phyloP scores from a whole-genome alignment of 768 basidiomycete species.

The Lactarius hatsudake region DNA sequence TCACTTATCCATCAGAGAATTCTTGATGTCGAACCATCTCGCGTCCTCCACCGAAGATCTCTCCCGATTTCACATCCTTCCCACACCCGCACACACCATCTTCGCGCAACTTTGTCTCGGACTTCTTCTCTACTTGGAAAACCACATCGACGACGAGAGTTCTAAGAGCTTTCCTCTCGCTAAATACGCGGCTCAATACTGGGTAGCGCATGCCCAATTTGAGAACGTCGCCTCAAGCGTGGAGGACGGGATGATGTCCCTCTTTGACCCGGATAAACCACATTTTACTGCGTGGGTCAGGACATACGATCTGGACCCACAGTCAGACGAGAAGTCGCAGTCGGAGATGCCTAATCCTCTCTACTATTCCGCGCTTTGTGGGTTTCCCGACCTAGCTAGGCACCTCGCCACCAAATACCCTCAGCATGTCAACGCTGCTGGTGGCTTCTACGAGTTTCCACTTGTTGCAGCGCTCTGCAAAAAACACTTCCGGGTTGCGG shows the following conservation, averaged over 20 bases:
- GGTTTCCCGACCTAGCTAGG: background rate
- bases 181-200: background rate
- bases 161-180: background rate
- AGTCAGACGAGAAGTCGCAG: background rate
- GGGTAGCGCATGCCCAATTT: background rate
- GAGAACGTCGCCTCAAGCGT: background rate
- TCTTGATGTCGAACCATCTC: background rate
- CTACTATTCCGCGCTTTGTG: background rate
- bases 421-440: background rate
- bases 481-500: background rate
- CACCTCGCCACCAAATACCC: background rate
- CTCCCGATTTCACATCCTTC: background rate
- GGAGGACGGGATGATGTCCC: background rate
- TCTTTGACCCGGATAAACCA: slow-evolving; percentile 7
- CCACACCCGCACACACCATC: background rate
- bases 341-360: background rate
- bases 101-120: background rate
- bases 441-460: background rate
- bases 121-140: background rate
- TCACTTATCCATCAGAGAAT: background rate
- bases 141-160: background rate
- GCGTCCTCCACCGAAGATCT: background rate
- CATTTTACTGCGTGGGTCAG: slow-evolving; percentile 2
- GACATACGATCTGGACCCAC: background rate
- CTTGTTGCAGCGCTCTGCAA: background rate